phyloP scores from a whole-genome alignment of 768 basidiomycete species.

The Chalciporus pseudorubinellus region DNA sequence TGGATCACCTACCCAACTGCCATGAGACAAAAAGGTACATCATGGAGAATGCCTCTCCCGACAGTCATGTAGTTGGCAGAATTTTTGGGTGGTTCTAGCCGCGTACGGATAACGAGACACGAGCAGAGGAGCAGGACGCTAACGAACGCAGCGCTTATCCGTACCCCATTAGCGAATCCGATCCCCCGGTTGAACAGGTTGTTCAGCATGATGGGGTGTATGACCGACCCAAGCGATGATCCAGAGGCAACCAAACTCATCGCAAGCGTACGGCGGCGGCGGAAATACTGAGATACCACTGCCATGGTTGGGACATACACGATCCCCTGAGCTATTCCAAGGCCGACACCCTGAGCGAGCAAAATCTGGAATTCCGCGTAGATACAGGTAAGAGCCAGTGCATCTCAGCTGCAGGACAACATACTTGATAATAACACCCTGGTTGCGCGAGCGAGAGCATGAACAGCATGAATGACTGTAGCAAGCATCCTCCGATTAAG shows the following conservation, averaged over 20 bases:
- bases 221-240: constrained; percentile 28
- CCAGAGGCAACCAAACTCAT: constrained; percentile 44
- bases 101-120: constrained; percentile 35
- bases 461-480: constrained; percentile 42
- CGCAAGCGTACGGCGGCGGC: constrained; percentile 37
- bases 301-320: constrained; percentile 44
- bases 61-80: constrained; percentile 15
- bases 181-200: constrained; percentile 14
- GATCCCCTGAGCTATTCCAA: constrained; percentile 47
- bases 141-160: constrained; percentile 45
- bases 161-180: constrained; percentile 49
- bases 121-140: constrained; percentile 36
- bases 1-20: constrained; percentile 17
- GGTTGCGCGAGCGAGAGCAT: constrained; percentile 46
- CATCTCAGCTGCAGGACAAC: constrained; percentile 4
- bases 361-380: constrained; percentile 37
- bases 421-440: constrained; percentile 42
- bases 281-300: constrained; percentile 47
- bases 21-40: constrained; percentile 21
- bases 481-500: constrained; percentile 42
- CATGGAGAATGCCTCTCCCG: constrained; percentile 13
- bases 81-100: constrained; percentile 34
- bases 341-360: constrained; percentile 46
- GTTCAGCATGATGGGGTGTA: constrained; percentile 34
- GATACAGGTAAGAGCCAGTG: neutral